These are phyloP conservation scores for Dimocarpus longan DNA, from an alignment of 345 rosid genomes.

Conservation along the genomic window DNA sequence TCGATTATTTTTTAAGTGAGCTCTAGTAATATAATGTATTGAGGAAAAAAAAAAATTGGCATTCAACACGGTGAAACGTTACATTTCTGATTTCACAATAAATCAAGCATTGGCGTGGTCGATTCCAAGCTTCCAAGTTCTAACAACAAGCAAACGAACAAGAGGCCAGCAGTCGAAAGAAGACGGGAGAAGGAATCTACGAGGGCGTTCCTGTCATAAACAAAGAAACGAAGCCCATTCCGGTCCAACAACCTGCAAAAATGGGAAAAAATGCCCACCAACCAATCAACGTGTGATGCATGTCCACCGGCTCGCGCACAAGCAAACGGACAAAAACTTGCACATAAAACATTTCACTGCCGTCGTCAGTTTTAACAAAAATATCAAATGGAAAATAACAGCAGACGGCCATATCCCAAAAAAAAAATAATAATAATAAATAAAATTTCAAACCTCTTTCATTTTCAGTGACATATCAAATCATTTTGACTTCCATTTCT, in stretches of 20 bases:
- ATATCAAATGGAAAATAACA: neutral
- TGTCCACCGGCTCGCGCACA: neutral
- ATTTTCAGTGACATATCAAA: constrained; percentile 30
- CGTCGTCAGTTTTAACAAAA: constrained; percentile 5
- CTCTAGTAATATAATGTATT: no score
- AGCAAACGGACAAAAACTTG: neutral
- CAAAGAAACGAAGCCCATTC: neutral
- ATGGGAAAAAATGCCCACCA: neutral
- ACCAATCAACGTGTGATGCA: constrained; percentile 9
- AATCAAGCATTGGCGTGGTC: no score
- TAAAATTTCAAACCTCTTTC: neutral
- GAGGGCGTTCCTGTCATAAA: constrained; percentile 9
- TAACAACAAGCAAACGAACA: no score
- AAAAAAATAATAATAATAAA: no score
- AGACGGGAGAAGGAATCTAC: neutral
- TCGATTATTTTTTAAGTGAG: no score
- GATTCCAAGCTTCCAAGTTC: no score
- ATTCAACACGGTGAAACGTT: no score
- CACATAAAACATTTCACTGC: neutral
- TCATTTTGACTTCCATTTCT: constrained; percentile 24
- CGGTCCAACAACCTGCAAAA: neutral
- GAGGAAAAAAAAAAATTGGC: no score
- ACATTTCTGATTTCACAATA: no score
- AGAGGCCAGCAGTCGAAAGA: neutral
- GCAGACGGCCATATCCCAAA: neutral